Conservation (phyloP, 2,329 filamentous ascomycete genomes). For the Apiospora arundinis region DNA sequence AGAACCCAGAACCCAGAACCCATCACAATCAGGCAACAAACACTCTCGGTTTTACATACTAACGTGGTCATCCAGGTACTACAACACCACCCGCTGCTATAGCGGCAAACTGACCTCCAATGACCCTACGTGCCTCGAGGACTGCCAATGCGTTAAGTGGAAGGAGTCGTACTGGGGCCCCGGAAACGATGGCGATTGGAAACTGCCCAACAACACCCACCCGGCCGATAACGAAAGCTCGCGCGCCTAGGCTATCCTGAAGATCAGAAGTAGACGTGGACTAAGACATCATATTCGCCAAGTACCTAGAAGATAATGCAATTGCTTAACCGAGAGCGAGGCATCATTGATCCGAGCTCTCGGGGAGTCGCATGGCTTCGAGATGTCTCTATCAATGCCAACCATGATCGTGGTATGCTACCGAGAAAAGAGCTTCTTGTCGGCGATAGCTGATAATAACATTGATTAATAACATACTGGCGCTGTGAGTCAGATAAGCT, state of each 20-base stretch:
- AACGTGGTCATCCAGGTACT: background rate
- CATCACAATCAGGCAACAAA: background rate
- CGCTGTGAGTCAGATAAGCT: background rate
- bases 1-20: background rate
- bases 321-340: too few relatives aligned
- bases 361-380: too few relatives aligned
- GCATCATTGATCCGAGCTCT: too few relatives aligned
- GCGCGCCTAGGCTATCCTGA: background rate
- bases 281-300: too few relatives aligned
- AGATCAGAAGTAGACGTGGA: too few relatives aligned
- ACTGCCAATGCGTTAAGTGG: slow-evolving; percentile 1
- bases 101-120: slow-evolving; percentile 2
- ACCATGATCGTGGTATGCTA: background rate
- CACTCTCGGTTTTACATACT: background rate
- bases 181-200: background rate
- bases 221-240: background rate
- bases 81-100: slow-evolving; percentile 22
- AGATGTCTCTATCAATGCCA: background rate
- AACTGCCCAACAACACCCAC: background rate
- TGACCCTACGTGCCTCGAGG: background rate
- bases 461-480: too few relatives aligned
- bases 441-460: background rate
- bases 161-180: background rate
- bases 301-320: too few relatives aligned
- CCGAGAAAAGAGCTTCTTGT: background rate